A percentile compares a stretch with the other conserved stretches of the same genome.
Conservation (phyloP, 192 early-diverging fungal species). For the Diversispora epigaea region DNA sequence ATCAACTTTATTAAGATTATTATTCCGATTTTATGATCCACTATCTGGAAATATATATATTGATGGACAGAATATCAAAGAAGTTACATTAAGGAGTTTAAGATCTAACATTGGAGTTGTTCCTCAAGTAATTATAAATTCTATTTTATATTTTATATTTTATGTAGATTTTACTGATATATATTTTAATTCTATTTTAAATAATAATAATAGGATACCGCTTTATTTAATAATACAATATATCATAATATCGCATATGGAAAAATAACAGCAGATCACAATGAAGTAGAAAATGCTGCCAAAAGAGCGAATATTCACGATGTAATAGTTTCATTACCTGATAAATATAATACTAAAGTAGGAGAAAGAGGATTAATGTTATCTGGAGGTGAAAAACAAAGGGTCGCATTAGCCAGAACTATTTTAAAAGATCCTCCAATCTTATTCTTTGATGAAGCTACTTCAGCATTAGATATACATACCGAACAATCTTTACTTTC, state of each 20-base stretch:
- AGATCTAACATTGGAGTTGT: conserved; percentile 82
- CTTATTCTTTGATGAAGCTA: conserved; percentile 91
- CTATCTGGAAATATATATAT: conserved; percentile 74
- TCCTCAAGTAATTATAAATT: conserved; percentile 54
- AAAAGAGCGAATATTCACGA: conserved; percentile 75
- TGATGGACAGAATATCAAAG: conserved; percentile 80
- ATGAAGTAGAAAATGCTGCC: conserved; percentile 73
- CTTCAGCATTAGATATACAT: conserved; percentile 78
- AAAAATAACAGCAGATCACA: conserved; percentile 56
- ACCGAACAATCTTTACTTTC: conserved; percentile 85
- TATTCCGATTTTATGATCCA: conserved; percentile 96
- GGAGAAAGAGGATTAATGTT: conserved; percentile 88
- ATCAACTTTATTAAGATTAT: conserved; percentile 76
- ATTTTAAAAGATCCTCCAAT: conserved; percentile 91
- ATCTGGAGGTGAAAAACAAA: conserved; percentile 89
- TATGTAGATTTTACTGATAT: background rate
- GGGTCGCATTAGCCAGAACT: conserved; percentile 87
- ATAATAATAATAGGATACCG: conserved; percentile 59
- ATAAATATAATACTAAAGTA: conserved; percentile 82
- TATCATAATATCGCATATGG: conserved; percentile 94
- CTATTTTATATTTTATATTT: background rate
- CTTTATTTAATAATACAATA: conserved; percentile 91
- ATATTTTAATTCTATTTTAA: background rate
- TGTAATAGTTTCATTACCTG: conserved; percentile 70
- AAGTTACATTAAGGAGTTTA: conserved; percentile 78